phyloP scores from a whole-genome alignment of 202 grass and related monocot species.

The Hordeum pubiflorum region DNA sequence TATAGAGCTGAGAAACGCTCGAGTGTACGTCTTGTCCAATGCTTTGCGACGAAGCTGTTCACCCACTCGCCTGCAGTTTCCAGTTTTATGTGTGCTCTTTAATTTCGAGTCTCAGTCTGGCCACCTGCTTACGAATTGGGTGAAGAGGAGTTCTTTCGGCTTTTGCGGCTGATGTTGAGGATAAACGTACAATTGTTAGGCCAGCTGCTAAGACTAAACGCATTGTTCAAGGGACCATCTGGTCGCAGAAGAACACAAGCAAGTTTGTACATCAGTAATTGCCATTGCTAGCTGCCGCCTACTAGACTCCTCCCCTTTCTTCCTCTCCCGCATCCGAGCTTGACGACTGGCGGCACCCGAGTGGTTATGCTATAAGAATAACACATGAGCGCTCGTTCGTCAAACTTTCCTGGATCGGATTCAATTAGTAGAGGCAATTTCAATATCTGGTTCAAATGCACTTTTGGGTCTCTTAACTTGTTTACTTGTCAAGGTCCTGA shows the following conservation, averaged over 20 bases:
- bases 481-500: neutral
- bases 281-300: no score
- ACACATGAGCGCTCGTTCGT: neutral
- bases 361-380: no score
- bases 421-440: no score
- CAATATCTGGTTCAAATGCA: neutral
- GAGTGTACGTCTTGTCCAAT: neutral
- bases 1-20: neutral
- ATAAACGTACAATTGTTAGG: neutral
- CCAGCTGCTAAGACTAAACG: neutral
- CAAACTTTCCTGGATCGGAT: no score
- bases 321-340: no score
- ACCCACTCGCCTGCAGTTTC: neutral
- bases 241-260: neutral
- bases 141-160: neutral
- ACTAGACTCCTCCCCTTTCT: no score
- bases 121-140: neutral
- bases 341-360: no score
- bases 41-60: neutral
- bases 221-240: neutral
- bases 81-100: neutral
- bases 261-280: neutral
- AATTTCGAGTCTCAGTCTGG: neutral
- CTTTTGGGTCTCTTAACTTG: neutral
- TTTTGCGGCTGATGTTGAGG: neutral